Conservation (phyloP, 192 early-diverging fungal genomes). For the Gryganskiella cystojenkinii region DNA sequence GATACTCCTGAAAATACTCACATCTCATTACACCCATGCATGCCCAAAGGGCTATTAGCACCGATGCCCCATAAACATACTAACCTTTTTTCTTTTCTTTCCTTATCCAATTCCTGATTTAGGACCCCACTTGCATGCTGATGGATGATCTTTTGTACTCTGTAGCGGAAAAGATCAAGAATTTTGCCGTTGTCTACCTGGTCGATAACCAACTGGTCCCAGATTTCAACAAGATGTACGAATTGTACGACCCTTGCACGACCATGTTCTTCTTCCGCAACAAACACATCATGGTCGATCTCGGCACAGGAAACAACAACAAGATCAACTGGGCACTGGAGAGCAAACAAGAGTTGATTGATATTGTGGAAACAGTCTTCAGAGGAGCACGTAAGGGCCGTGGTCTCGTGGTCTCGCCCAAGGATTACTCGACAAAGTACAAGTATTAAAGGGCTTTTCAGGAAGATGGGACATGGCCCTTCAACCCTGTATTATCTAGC, state of each 20-base stretch:
- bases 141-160: conserved; percentile 97
- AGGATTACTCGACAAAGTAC: conserved; percentile 98
- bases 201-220: conserved; percentile 97
- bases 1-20: no score
- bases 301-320: conserved; percentile 99
- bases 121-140: conserved; percentile 93
- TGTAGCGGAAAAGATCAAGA: conserved; percentile 96
- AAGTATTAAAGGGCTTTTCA: conserved; percentile 74
- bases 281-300: conserved; percentile 99
- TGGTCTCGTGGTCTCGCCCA: conserved; percentile 97
- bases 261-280: conserved; percentile 97
- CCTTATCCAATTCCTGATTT: no score
- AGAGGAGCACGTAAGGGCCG: conserved; percentile 95
- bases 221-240: conserved; percentile 97
- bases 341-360: conserved; percentile 97
- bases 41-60: no score
- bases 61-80: no score
- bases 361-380: conserved; percentile 90
- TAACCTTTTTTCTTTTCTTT: no score
- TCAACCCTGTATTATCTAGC: no score
- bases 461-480: no score
- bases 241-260: conserved; percentile 98
- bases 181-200: conserved; percentile 98
- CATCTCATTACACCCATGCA: no score
- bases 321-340: conserved; percentile 98